These are phyloP conservation scores for Thelonectria discophora DNA, from an alignment of 2,329 filamentous ascomycete genomes.

Conservation along the genomic window DNA sequence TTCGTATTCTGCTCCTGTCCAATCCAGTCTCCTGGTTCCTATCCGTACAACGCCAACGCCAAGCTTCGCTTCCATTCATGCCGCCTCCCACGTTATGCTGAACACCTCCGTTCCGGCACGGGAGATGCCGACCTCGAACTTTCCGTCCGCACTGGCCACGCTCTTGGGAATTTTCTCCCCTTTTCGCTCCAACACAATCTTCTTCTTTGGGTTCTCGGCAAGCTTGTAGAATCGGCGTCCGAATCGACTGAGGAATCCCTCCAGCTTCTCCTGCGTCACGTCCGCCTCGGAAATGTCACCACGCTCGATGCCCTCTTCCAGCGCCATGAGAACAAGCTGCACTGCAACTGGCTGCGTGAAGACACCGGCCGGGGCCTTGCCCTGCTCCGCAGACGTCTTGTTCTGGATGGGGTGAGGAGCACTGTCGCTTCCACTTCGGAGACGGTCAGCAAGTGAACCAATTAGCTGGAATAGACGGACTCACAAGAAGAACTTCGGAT, in stretches of 20 bases:
- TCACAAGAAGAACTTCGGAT: conserved; percentile 77
- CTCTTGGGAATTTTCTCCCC: conserved; percentile 14
- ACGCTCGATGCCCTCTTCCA: conserved; percentile 68
- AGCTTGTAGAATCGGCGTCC: conserved; percentile 60
- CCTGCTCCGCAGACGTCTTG: conserved; percentile 60
- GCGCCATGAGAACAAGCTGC: conserved; percentile 67
- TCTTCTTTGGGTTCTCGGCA: conserved; percentile 7
- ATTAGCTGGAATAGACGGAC: conserved; percentile 22
- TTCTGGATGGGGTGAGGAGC: conserved; percentile 70
- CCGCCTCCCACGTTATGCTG: conserved; percentile 3
- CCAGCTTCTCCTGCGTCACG: conserved; percentile 64
- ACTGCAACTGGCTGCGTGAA: conserved; percentile 80
- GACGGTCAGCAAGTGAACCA: conserved; percentile 8
- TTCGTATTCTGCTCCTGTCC: background rate
- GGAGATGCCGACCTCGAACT: conserved; percentile 11
- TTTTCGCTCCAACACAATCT: conserved; percentile 12
- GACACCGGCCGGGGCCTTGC: conserved; percentile 74
- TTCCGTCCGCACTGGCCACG: conserved; percentile 4
- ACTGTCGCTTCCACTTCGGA: conserved; percentile 62
- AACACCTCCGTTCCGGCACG: conserved; percentile 9
- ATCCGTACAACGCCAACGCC: too few species aligned
- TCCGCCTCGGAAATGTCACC: conserved; percentile 60
- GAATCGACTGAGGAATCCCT: conserved; percentile 62
- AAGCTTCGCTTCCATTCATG: background rate
- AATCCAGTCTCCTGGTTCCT: background rate